Conservation (phyloP, 2,329 filamentous ascomycete genomes). For the Ascocoryne sarcoides region DNA sequence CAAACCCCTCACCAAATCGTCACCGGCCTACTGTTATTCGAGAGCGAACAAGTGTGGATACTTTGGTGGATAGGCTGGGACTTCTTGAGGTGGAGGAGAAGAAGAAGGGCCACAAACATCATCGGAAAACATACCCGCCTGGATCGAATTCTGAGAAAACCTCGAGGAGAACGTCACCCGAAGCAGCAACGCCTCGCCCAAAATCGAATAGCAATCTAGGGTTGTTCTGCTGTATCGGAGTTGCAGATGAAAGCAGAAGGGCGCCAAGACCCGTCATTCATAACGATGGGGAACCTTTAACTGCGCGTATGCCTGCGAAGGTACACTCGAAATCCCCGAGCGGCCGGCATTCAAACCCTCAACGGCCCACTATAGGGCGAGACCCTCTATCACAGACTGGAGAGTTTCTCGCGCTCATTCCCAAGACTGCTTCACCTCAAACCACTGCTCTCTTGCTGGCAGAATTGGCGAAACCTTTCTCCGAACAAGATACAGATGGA, state of each 20-base stretch:
- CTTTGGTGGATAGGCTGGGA: constrained; percentile 70
- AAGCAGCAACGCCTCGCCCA: constrained; percentile 7
- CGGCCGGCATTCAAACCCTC: constrained; percentile 7
- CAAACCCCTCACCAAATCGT: constrained; percentile 25
- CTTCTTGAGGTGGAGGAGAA: constrained; percentile 52
- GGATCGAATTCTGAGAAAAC: constrained; percentile 18
- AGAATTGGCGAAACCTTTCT: constrained; percentile 70
- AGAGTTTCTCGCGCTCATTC: constrained; percentile 59
- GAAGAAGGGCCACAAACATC: constrained; percentile 19
- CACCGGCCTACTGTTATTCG: constrained; percentile 42
- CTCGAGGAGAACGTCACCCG: constrained; percentile 1
- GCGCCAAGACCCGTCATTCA: constrained; percentile 20
- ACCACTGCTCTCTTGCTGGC: constrained; percentile 62
- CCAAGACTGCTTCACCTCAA: constrained; percentile 53
- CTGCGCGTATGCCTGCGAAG: constrained; percentile 10
- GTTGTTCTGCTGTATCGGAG: constrained; percentile 25
- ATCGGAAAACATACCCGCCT: constrained; percentile 18
- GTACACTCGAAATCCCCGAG: constrained; percentile 7
- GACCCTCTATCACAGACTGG: constrained; percentile 29
- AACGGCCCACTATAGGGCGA: constrained; percentile 19
- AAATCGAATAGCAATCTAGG: constrained; percentile 18
- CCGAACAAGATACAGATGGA: constrained; percentile 66
- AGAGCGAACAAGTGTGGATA: constrained; percentile 74
- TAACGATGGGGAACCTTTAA: constrained; percentile 9
- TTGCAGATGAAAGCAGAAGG: constrained; percentile 16